These are phyloP conservation scores for Ophiosphaerella korrae DNA, from an alignment of 2,329 filamentous ascomycete species.

Conservation along the genomic window DNA sequence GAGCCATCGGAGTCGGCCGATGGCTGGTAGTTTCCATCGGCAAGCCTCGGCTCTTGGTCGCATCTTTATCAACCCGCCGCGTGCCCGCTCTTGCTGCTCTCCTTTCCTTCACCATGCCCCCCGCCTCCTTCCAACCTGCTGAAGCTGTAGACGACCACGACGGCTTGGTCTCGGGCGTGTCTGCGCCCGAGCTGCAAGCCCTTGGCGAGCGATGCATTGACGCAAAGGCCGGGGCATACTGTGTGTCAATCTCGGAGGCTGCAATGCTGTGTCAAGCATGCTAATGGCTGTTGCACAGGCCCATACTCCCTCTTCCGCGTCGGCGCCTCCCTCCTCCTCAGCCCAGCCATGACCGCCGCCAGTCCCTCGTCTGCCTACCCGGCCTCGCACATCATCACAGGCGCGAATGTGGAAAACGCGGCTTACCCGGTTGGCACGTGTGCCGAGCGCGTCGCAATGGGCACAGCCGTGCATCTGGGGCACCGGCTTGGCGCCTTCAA, in stretches of 20 bases:
- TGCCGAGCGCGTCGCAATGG: conserved; percentile 86
- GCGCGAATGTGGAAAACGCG: conserved; percentile 84
- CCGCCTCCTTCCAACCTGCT: conserved; percentile 33
- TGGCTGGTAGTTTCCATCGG: conserved; percentile 17
- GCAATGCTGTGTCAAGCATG: not conserved
- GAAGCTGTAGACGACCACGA: conserved; percentile 43
- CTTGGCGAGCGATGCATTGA: conserved; percentile 68
- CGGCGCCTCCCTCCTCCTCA: conserved; percentile 74
- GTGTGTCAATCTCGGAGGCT: conserved; percentile 51
- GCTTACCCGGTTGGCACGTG: conserved; percentile 94
- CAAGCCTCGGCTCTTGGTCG: conserved; percentile 17
- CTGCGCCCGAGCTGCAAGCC: conserved; percentile 65
- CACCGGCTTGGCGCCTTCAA: conserved; percentile 55
- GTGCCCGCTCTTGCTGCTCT: conserved; percentile 15
- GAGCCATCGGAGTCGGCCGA: conserved; percentile 71
- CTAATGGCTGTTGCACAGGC: conserved; percentile 49
- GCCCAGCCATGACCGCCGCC: conserved; percentile 16
- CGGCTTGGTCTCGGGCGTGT: conserved; percentile 59
- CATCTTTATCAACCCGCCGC: conserved; percentile 16
- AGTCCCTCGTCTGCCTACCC: conserved; percentile 45
- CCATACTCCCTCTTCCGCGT: conserved; percentile 93
- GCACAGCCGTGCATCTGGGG: conserved; percentile 70
- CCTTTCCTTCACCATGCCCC: conserved; percentile 41
- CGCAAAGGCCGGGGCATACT: conserved; percentile 82
- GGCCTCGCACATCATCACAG: conserved; percentile 60